phyloP scores from a whole-genome alignment of 305 asterid species.

The Withania somnifera region DNA sequence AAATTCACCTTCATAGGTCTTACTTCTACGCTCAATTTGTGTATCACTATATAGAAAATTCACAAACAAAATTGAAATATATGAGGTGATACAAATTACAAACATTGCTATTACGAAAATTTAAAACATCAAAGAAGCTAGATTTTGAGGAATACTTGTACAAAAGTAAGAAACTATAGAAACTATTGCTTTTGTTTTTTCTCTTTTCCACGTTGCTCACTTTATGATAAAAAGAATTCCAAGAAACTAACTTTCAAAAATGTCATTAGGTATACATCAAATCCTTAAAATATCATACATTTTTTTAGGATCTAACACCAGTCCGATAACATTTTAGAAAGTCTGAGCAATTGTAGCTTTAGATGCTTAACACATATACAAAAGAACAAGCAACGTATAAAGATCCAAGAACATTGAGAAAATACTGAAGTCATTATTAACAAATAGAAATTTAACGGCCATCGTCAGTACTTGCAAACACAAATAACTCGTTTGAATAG shows the following conservation, averaged over 20 bases:
- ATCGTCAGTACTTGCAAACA: too few relatives aligned
- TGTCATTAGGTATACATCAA: fast-evolving
- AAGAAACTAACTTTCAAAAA: not conserved
- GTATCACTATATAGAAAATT: not conserved
- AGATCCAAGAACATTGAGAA: too few relatives aligned
- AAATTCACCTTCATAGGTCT: not conserved
- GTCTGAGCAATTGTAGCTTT: not conserved
- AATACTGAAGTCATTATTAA: too few relatives aligned
- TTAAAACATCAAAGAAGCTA: not conserved
- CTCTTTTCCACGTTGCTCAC: not conserved
- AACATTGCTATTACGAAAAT: not conserved
- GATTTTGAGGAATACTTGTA: not conserved
- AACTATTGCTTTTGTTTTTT: not conserved
- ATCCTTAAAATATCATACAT: not conserved
- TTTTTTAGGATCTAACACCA: not conserved
- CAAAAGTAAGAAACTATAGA: not conserved
- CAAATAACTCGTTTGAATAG: too few relatives aligned
- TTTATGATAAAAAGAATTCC: not conserved
- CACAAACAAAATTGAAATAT: not conserved
- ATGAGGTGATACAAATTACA: not conserved
- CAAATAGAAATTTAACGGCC: too few relatives aligned
- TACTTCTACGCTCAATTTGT: not conserved
- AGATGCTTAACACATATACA: too few relatives aligned
- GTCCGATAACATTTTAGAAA: not conserved
- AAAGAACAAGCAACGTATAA: too few relatives aligned